Conservation (phyloP, 1,139 yeast species). For the Groenewaldozyma auringiensis region DNA sequence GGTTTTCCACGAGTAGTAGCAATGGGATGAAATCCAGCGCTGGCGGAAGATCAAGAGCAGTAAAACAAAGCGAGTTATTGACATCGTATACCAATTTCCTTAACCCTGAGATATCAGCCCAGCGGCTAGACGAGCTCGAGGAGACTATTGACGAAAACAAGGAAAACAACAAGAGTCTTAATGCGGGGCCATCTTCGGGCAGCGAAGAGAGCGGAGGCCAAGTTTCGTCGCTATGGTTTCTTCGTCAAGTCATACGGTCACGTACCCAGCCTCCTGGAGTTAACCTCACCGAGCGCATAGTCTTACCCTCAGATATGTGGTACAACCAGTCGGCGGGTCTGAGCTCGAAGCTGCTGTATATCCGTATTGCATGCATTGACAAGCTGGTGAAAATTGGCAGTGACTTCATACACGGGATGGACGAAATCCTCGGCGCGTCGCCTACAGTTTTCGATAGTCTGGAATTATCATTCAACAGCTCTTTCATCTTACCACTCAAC, state of each 20-base stretch:
- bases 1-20: slow-evolving; percentile 9
- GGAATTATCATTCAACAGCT: slow-evolving; percentile 17
- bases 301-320: slow-evolving; percentile 20
- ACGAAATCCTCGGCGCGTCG: not conserved
- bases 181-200: not conserved
- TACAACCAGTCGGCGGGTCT: slow-evolving; percentile 11
- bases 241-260: slow-evolving; percentile 18
- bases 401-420: slow-evolving; percentile 11
- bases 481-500: slow-evolving; percentile 14
- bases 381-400: slow-evolving; percentile 17
- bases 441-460: slow-evolving; percentile 8
- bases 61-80: not conserved
- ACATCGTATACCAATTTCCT: not conserved
- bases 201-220: not conserved
- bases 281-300: slow-evolving; percentile 17
- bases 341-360: slow-evolving; percentile 14
- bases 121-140: not conserved
- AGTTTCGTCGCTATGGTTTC: slow-evolving; percentile 19
- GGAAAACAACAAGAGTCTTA: not conserved
- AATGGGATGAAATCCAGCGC: not conserved
- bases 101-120: not conserved
- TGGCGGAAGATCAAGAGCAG: not conserved
- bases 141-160: not conserved
- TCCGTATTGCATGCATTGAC: slow-evolving; percentile 18
- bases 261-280: slow-evolving; percentile 20